Evolutionary conservation across 129 eudicot species (phyloP), one percentile per base, ranked within the genome.

Genomic region (Gnaphalium uliginosum): DNA sequence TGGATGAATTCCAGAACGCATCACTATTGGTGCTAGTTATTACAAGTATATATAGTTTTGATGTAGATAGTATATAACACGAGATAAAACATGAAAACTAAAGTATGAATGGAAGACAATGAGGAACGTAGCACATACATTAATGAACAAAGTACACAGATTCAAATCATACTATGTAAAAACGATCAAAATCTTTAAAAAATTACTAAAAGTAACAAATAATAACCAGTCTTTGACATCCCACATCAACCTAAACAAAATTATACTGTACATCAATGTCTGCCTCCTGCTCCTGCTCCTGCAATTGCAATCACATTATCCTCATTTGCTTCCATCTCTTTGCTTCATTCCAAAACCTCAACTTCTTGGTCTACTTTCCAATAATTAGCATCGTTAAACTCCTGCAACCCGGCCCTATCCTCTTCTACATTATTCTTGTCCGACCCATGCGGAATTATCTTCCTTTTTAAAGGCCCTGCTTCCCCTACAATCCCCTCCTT

Each of bases 311-410:
- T 32, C 14, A 56, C 54, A 57, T 72, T 10, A 53, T 72, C 69
- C n/a, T 6, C 3, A 7, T 41, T 68, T 63, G 62, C 62, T 48
- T 27, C 71, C 56, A 33, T 30, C 57, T 18, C 35, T 26, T 64
- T 15, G 32, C 29, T 57, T 87, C 76, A 93, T 80, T 93, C 98
- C 51, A 73, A 72, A 43, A 88, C 95, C 48, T 85, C 87, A 50
- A 90, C 92, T 85, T 90, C 96, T 72, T 92, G 92, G 48, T 93
- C 96, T 65, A 93, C 88, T 71, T 91, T 83, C 98, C 96, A 90
- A 74, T 90, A 88, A 71, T 90, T 93, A 11, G 89, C 76, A 60
- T 93, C 98, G 24, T 93, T 90, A 22, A 80, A 85, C 54, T 92
- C 96, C 43, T 87, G 76, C 81, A 68, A 69, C 43, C 85, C 93